These are phyloP conservation scores for Thielaviopsis populi DNA, from an alignment of 2,329 filamentous ascomycete genomes.

Conservation along the genomic window DNA sequence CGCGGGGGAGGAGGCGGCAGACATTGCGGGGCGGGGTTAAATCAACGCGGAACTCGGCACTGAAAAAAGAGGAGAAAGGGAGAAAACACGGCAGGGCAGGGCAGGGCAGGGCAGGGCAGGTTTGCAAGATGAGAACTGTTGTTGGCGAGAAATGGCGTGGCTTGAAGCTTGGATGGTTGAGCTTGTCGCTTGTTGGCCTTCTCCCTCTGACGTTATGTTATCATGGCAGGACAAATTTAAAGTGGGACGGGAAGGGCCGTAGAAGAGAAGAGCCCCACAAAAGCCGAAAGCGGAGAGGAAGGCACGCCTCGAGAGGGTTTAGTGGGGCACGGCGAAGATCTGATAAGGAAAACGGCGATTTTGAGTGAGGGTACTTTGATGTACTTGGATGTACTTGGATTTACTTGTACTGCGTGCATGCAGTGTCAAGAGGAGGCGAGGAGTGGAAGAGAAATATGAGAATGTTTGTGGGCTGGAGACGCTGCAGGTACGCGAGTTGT, in stretches of 20 bases:
- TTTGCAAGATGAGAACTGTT: too few relatives aligned
- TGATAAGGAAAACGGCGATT: background rate
- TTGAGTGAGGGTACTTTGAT: background rate
- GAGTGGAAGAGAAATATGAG: too few relatives aligned
- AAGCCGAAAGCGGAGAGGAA: conserved; percentile 8
- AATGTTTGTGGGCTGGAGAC: too few relatives aligned
- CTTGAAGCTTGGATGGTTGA: background rate
- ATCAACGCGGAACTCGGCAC: too few relatives aligned
- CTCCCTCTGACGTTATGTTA: background rate
- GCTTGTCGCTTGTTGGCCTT: background rate
- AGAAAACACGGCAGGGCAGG: too few relatives aligned
- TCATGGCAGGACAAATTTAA: background rate
- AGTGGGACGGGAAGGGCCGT: background rate
- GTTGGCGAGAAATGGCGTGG: too few relatives aligned
- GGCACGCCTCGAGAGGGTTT: background rate
- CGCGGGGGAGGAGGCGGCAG: background rate
- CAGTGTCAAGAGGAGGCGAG: too few relatives aligned
- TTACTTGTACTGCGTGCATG: too few relatives aligned
- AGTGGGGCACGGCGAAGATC: background rate
- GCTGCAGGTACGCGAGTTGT: background rate
- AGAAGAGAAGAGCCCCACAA: background rate
- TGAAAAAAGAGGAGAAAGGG: too few relatives aligned
- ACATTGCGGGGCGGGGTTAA: too few relatives aligned
- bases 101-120: too few relatives aligned
- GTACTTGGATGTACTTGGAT: too few relatives aligned